Conservation (phyloP, 2,329 filamentous ascomycete species). For the Ilyonectria mors-panacis region DNA sequence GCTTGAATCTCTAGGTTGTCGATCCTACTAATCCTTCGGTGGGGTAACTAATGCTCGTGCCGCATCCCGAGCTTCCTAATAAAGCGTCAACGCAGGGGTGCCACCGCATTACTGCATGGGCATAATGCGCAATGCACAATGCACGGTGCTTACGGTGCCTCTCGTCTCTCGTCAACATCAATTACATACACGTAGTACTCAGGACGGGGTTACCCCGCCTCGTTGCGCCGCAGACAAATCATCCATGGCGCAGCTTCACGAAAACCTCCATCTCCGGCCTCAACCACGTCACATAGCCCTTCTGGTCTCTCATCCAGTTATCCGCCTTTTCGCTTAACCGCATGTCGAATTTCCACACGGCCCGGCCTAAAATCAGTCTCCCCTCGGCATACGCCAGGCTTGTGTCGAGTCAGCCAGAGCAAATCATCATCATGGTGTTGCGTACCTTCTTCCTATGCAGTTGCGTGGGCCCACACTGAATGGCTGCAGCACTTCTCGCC, state of each 20-base stretch:
- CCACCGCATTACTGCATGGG: not conserved
- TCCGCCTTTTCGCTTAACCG: conserved; percentile 22
- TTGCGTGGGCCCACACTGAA: conserved; percentile 31
- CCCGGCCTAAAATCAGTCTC: conserved; percentile 27
- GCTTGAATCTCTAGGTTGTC: conserved; percentile 1
- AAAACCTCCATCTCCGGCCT: conserved; percentile 31
- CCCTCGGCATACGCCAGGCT: conserved; percentile 32
- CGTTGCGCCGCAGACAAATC: not conserved
- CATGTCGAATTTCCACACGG: conserved; percentile 31
- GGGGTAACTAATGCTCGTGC: not conserved
- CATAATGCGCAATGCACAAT: not conserved
- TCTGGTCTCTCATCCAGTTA: conserved; percentile 32
- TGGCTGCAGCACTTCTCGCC: conserved; percentile 28
- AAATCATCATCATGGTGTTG: conserved; percentile 4
- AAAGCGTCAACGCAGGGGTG: conserved; percentile 10
- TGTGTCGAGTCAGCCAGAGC: conserved; percentile 14
- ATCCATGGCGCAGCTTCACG: conserved; percentile 25
- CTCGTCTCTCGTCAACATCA: not conserved
- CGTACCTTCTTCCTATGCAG: conserved; percentile 32
- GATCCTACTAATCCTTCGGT: not conserved
- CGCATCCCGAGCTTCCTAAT: conserved; percentile 12
- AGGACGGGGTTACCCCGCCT: not conserved
- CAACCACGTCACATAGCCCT: conserved; percentile 31
- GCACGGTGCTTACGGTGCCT: conserved; percentile 7
- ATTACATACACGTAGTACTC: not conserved